phyloP scores from a whole-genome alignment of 2,329 filamentous ascomycete species.

The Colletotrichum magnum region DNA sequence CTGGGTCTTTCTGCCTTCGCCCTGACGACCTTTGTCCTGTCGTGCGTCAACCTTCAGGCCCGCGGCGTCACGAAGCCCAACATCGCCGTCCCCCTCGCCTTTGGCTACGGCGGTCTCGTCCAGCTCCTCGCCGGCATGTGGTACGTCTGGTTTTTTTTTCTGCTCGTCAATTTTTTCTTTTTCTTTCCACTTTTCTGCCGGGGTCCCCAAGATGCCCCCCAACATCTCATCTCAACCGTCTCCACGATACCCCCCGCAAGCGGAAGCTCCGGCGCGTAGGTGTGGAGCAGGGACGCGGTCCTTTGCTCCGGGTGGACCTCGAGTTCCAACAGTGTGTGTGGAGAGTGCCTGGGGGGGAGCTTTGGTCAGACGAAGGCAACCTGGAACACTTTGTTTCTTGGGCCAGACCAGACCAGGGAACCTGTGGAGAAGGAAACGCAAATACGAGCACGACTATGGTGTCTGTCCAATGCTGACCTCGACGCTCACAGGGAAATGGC shows the following conservation, averaged over 20 bases:
- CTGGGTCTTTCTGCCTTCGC: conserved; percentile 85
- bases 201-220: conserved; percentile 26
- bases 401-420: conserved; percentile 1
- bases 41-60: conserved; percentile 78
- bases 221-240: conserved; percentile 38
- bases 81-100: conserved; percentile 78
- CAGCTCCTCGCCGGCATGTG: conserved; percentile 90
- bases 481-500: conserved; percentile 79
- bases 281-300: conserved; percentile 27
- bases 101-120: conserved; percentile 83
- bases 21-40: conserved; percentile 86
- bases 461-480: conserved; percentile 32
- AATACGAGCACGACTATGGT: conserved; percentile 12
- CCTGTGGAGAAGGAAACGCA: conserved; percentile 19
- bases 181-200: conserved; percentile 1
- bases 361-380: conserved; percentile 25
- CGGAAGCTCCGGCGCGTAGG: conserved; percentile 19
- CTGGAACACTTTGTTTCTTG: neutral
- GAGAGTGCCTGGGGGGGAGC: neutral
- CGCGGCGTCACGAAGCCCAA: conserved; percentile 72
- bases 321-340: neutral
- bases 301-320: conserved; percentile 33
- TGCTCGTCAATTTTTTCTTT: neutral
- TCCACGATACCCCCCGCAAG: conserved; percentile 36
- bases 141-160: conserved; percentile 62